Percentiles rank a stretch among this genome's conserved stretches.
These are phyloP conservation scores for Tuber melanosporum DNA, from an alignment of 495 filamentous ascomycete species.

Conservation along the genomic window DNA sequence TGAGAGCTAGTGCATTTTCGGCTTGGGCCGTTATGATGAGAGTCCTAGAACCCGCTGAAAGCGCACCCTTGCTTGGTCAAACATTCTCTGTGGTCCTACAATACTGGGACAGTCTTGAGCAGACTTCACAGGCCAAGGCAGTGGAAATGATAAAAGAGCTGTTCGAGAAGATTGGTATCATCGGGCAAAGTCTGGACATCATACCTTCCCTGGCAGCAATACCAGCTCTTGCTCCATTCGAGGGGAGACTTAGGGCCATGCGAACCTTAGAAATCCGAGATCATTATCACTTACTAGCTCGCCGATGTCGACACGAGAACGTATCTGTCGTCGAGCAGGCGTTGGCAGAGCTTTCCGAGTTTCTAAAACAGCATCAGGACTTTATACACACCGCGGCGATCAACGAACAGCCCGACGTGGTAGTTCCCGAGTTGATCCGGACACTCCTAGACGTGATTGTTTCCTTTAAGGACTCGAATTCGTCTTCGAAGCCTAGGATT, in stretches of 20 bases:
- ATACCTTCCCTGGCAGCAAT: conserved; percentile 76
- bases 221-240: conserved; percentile 58
- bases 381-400: conserved; percentile 76
- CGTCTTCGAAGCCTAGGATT: conserved; percentile 49
- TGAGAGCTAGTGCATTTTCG: conserved; percentile 69
- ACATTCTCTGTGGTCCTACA: conserved; percentile 79
- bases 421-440: conserved; percentile 63
- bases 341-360: conserved; percentile 65
- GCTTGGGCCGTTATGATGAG: conserved; percentile 76
- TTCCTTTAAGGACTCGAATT: conserved; percentile 63
- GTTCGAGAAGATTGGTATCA: conserved; percentile 52
- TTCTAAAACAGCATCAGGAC: conserved; percentile 64
- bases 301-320: conserved; percentile 74
- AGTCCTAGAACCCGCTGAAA: conserved; percentile 66
- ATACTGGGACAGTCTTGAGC: conserved; percentile 66
- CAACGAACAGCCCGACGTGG: conserved; percentile 74
- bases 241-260: conserved; percentile 56
- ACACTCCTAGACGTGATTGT: conserved; percentile 76
- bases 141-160: conserved; percentile 59
- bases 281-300: conserved; percentile 61
- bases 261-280: conserved; percentile 57
- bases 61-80: conserved; percentile 71
- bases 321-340: conserved; percentile 72
- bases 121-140: conserved; percentile 52
- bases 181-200: conserved; percentile 59